Evolutionary conservation across 2,329 filamentous ascomycete species (phyloP).

Genomic region (Beauveria rudraprayagi): DNA sequence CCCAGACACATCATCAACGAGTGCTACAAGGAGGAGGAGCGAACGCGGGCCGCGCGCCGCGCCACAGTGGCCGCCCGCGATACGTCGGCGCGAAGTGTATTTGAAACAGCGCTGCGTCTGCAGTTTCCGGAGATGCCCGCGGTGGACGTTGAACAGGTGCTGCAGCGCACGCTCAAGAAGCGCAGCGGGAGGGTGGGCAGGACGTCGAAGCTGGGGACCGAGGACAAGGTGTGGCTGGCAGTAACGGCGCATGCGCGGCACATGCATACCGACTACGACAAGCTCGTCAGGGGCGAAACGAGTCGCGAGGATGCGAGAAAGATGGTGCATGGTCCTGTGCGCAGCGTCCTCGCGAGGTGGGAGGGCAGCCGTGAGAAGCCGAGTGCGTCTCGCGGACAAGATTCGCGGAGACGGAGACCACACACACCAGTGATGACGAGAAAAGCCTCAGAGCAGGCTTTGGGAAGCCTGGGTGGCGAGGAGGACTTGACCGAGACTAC

Average conservation of each 20-base stretch:
- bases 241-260: constrained; percentile 43
- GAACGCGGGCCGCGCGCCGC: constrained; percentile 25
- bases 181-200: constrained; percentile 39
- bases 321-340: constrained; percentile 6
- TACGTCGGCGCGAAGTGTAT: constrained; percentile 21
- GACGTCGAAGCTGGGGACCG: constrained; percentile 28
- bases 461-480: neutral
- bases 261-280: constrained; percentile 38
- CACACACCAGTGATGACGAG: neutral
- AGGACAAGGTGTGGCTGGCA: constrained; percentile 34
- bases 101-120: constrained; percentile 26
- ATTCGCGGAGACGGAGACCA: neutral
- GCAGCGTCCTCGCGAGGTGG: constrained; percentile 6
- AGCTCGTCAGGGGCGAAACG: constrained; percentile 20
- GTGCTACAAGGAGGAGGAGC: constrained; percentile 22
- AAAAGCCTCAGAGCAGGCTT: neutral
- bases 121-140: constrained; percentile 35
- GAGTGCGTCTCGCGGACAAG: constrained; percentile 5
- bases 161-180: constrained; percentile 37
- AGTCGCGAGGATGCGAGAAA: constrained; percentile 10
- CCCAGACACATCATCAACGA: constrained; percentile 24
- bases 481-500: neutral
- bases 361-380: constrained; percentile 4
- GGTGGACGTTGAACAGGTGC: constrained; percentile 24
- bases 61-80: constrained; percentile 27